phyloP scores from a whole-genome alignment of 345 rosid genomes.

The Reutealis trisperma region DNA sequence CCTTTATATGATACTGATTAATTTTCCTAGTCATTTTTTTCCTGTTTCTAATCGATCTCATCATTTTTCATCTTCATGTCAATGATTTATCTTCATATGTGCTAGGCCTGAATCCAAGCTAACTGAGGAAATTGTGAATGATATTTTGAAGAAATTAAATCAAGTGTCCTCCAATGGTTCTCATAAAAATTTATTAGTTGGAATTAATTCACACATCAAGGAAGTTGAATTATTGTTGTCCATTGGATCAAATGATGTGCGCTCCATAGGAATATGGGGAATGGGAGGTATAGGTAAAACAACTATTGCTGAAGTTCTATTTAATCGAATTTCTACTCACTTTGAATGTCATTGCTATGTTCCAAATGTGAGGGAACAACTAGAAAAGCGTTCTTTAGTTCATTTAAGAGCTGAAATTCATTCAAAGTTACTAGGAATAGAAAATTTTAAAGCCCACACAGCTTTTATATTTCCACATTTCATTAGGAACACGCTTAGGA shows the following conservation, averaged over 20 bases:
- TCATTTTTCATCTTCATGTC: no score
- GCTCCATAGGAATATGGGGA: slow-evolving; percentile 1
- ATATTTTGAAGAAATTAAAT: background rate
- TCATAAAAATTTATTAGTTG: background rate
- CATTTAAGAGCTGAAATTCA: background rate
- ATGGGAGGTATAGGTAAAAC: slow-evolving; percentile 16
- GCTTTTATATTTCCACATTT: background rate
- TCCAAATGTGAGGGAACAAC: background rate
- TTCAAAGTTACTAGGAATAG: background rate
- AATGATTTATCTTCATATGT: background rate
- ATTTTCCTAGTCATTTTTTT: no score
- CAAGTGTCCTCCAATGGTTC: no score
- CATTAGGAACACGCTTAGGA: background rate
- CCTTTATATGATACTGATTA: no score
- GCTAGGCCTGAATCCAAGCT: slow-evolving; percentile 5
- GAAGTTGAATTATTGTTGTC: background rate
- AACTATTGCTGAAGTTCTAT: background rate
- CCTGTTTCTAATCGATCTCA: no score
- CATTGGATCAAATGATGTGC: background rate
- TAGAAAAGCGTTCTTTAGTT: background rate
- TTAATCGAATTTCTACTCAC: no score
- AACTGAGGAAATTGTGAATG: background rate
- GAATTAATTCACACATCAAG: background rate
- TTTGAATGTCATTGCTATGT: background rate
- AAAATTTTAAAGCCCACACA: background rate